These are phyloP conservation scores for Puccinia sorghi DNA, from an alignment of 1,284 basidiomycete species.

Conservation along the genomic window DNA sequence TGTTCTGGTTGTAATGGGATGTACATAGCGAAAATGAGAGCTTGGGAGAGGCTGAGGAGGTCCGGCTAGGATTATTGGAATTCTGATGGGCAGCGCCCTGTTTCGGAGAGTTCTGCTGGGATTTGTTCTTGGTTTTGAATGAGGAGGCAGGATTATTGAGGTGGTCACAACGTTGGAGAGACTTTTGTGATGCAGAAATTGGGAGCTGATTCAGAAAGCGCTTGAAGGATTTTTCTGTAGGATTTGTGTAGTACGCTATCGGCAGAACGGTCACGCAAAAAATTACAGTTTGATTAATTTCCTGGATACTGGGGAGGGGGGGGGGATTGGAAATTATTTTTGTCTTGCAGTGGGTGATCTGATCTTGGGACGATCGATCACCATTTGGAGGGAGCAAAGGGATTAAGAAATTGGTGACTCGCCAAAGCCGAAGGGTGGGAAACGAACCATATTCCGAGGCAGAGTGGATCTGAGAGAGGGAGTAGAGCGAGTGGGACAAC, in stretches of 20 bases:
- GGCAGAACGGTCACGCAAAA: background rate
- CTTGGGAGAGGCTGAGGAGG: background rate
- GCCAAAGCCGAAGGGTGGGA: constrained; percentile 14
- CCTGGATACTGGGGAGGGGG: background rate
- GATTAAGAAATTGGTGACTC: background rate
- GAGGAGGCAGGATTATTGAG: background rate
- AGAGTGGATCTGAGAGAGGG: background rate
- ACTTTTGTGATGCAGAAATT: constrained; percentile 6
- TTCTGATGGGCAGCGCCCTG: background rate
- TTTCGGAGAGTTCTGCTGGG: background rate
- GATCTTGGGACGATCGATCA: background rate
- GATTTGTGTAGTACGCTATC: constrained; percentile 33
- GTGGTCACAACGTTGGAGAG: background rate
- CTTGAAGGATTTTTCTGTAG: constrained; percentile 23
- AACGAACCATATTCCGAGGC: constrained; percentile 10
- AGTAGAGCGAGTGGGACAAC: background rate
- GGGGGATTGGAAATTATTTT: background rate
- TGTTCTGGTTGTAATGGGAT: constrained; percentile 18
- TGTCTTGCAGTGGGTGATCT: background rate
- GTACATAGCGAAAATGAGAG: background rate
- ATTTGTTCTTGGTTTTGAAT: background rate
- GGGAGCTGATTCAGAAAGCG: constrained; percentile 18
- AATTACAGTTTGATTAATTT: background rate
- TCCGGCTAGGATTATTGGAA: background rate
- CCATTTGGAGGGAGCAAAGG: background rate